These are phyloP conservation scores for Dendrobium nobile DNA, from an alignment of 106 monocot genomes.

Conservation along the genomic window DNA sequence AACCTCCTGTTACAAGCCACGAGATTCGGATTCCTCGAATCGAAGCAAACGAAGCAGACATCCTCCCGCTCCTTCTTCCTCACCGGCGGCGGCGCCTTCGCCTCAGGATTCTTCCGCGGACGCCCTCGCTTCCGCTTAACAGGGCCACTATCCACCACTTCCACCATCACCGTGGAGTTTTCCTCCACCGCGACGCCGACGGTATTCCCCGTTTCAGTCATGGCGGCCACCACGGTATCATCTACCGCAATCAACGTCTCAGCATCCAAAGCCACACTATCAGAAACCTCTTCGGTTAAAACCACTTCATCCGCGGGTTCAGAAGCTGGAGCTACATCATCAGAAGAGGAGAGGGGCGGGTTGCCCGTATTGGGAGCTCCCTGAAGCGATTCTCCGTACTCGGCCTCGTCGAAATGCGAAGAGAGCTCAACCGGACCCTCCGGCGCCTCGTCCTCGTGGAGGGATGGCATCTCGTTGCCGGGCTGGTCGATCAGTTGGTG, in stretches of 20 bases:
- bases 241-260: background rate
- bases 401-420: background rate
- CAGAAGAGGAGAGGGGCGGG: background rate
- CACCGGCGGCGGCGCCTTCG: conserved; percentile 5
- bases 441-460: background rate
- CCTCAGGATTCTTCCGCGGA: conserved; percentile 40
- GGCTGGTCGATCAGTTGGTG: background rate
- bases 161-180: conserved; percentile 4
- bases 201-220: background rate
- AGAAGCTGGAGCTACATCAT: background rate
- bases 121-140: conserved; percentile 73
- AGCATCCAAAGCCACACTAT: background rate
- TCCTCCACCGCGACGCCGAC: background rate
- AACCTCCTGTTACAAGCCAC: conserved; percentile 88
- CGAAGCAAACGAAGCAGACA: conserved; percentile 96
- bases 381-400: background rate
- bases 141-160: background rate
- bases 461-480: background rate
- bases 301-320: background rate
- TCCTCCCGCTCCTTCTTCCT: conserved; percentile 68
- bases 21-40: conserved; percentile 76
- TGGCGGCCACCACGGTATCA: background rate
- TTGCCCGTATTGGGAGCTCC: background rate
- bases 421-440: background rate
- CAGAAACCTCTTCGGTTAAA: background rate